Conservation (phyloP, 257 asterid species). For the Handroanthus guayacan region DNA sequence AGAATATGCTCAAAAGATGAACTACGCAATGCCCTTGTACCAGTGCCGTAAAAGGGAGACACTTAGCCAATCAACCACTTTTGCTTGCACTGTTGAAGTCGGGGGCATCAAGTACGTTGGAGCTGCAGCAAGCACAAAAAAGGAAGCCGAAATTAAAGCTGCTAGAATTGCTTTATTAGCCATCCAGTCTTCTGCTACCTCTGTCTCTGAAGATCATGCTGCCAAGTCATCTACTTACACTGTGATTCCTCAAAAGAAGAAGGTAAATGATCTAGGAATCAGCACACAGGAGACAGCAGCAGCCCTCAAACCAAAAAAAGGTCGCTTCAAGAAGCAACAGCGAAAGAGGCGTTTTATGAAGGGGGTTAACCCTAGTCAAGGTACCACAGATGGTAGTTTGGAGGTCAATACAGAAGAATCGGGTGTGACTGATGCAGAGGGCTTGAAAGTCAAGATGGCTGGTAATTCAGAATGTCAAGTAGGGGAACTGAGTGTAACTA, state of each 20-base stretch:
- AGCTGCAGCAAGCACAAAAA: constrained; percentile 79
- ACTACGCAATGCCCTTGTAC: constrained; percentile 78
- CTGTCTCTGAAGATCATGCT: constrained; percentile 41
- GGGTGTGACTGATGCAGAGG: constrained; percentile 23
- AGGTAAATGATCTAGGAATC: constrained; percentile 55
- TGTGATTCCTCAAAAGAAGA: constrained; percentile 75
- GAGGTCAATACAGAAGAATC: constrained; percentile 34
- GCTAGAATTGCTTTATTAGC: constrained; percentile 95
- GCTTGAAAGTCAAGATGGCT: constrained; percentile 19
- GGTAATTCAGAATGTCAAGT: constrained; percentile 29
- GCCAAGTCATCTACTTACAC: constrained; percentile 57
- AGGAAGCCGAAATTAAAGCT: constrained; percentile 94
- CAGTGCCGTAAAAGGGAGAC: constrained; percentile 59
- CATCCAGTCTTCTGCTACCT: constrained; percentile 64
- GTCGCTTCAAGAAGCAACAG: constrained; percentile 54
- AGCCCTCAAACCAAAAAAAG: constrained; percentile 68
- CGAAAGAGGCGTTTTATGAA: constrained; percentile 43
- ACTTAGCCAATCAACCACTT: constrained; percentile 47
- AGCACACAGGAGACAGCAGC: constrained; percentile 62
- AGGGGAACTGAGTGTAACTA: constrained; percentile 17
- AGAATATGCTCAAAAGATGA: constrained; percentile 97
- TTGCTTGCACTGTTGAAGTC: constrained; percentile 71
- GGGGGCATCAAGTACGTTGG: constrained; percentile 87
- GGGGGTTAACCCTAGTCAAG: constrained; percentile 33
- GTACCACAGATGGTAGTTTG: constrained; percentile 1